These are phyloP conservation scores for Euphrasia confusa DNA, from an alignment of 257 asterid genomes.

Conservation along the genomic window DNA sequence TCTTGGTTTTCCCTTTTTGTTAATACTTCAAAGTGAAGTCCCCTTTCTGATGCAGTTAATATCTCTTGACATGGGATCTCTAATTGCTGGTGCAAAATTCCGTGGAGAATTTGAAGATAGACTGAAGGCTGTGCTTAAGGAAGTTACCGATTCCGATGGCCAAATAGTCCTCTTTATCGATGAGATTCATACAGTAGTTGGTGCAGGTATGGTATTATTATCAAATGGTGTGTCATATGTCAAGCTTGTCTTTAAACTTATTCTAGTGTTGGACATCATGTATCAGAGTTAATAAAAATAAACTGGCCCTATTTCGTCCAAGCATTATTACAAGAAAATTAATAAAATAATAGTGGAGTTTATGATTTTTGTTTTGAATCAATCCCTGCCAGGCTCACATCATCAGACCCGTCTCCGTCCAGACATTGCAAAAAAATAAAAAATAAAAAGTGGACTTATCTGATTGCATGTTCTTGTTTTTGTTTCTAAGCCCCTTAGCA, in stretches of 20 bases:
- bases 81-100: slow-evolving; percentile 94
- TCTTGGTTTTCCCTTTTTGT: slow-evolving; percentile 1
- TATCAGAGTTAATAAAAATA: neutral
- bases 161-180: slow-evolving; percentile 86
- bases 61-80: slow-evolving; percentile 97
- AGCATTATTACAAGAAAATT: too few relatives aligned
- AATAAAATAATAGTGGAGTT: too few relatives aligned
- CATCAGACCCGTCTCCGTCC: too few relatives aligned
- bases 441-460: too few relatives aligned
- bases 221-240: neutral
- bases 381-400: too few relatives aligned
- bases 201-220: slow-evolving; percentile 59
- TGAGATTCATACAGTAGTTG: slow-evolving; percentile 96
- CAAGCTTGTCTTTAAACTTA: neutral
- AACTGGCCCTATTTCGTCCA: too few relatives aligned
- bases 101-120: slow-evolving; percentile 99
- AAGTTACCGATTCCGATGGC: slow-evolving; percentile 93
- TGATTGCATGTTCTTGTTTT: neutral
- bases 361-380: too few relatives aligned
- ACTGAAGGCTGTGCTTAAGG: slow-evolving; percentile 89
- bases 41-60: slow-evolving; percentile 55
- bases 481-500: neutral
- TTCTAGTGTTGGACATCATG: neutral
- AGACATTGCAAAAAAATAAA: too few relatives aligned
- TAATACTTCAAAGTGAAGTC: slow-evolving; percentile 12